Conservation (phyloP, 2,329 filamentous ascomycete species). For the Aspergillus sp. region DNA sequence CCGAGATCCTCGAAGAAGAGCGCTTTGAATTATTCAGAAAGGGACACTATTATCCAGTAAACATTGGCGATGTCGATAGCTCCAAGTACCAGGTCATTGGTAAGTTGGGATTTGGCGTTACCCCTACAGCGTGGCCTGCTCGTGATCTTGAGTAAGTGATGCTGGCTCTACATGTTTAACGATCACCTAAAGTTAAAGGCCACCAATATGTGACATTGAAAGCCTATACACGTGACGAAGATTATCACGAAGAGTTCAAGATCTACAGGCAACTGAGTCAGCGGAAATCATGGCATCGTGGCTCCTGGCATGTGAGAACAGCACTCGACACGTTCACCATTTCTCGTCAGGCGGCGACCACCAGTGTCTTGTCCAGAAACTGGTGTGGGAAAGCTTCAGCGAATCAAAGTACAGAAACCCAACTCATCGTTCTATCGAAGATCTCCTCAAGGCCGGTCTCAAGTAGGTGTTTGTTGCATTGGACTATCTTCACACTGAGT, state of each 20-base stretch:
- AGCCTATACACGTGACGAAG: constrained; percentile 28
- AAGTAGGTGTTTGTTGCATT: constrained; percentile 46
- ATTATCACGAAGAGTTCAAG: constrained; percentile 30
- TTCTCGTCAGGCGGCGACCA: constrained; percentile 30
- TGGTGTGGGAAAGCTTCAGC: constrained; percentile 47
- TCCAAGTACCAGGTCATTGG: constrained; percentile 34
- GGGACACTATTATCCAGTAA: constrained; percentile 36
- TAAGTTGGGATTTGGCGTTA: constrained; percentile 37
- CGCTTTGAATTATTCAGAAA: constrained; percentile 30
- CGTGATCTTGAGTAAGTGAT: constrained; percentile 32
- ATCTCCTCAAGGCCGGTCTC: constrained; percentile 45
- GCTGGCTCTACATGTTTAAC: background rate
- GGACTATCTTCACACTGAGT: constrained; percentile 49
- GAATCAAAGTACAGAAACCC: constrained; percentile 46
- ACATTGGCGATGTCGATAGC: constrained; percentile 35
- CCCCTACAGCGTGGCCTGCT: constrained; percentile 38
- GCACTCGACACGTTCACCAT: constrained; percentile 40
- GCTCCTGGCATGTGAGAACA: constrained; percentile 33
- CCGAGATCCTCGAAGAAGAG: constrained; percentile 32
- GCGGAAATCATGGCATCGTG: constrained; percentile 32
- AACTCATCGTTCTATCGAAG: constrained; percentile 41
- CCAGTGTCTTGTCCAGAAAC: constrained; percentile 40
- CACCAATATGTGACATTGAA: constrained; percentile 32
- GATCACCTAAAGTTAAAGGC: constrained; percentile 19
- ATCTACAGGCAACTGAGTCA: constrained; percentile 35